Evolutionary conservation across 805 yeast species (phyloP), one percentile per base, ranked within the genome.

Genomic region (Kurtzmaniella fragi): DNA sequence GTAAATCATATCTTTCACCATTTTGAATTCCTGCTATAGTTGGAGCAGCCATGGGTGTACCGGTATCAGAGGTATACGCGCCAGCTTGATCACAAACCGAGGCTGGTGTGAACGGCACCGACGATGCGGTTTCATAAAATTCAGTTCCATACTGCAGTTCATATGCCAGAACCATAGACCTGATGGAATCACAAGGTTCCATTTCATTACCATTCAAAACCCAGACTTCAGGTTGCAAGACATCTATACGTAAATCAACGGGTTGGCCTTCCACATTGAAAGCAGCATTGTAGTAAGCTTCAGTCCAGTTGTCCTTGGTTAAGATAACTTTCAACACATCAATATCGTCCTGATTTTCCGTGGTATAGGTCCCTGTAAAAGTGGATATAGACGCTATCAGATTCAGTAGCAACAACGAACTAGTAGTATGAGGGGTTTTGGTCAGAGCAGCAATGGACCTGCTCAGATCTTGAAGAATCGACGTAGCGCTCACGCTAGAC

Each of bases 181-280:
- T 59, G 60, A 1, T 17, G 23, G 34, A 37, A 32, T 8, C 59
- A 34, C 15, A 46, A 48, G 10, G 39, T 32, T 43, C 72, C 33
- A 63, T 43, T 3, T 37, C 33, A 12, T 53, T 37, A 5, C 53
- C 58, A 39, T 62, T 51, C 46, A 67, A 45, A 14, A 62, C 63
- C 71, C 71, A 67, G 2, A 64, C 31, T 13, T 66, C 64, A 5
- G 67, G 67, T 47, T 62, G 72, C n/a, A 57, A 16, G 15, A 57
- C 25, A 44, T 67, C 73, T 28, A 64, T 32, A 28, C 66, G 47
- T 1, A 59, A 43, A 12, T 47, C 47, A 23, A 55, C 33, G 2
- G 37, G 31, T 12, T 50, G 47, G 20, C 42, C 45, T 13, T 38
- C 48, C 4, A 51, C 23, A 8, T 20, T 12, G 14, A 36, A 17